These are phyloP conservation scores for Corynespora cassiicola DNA, from an alignment of 2,329 filamentous ascomycete species.

Conservation along the genomic window DNA sequence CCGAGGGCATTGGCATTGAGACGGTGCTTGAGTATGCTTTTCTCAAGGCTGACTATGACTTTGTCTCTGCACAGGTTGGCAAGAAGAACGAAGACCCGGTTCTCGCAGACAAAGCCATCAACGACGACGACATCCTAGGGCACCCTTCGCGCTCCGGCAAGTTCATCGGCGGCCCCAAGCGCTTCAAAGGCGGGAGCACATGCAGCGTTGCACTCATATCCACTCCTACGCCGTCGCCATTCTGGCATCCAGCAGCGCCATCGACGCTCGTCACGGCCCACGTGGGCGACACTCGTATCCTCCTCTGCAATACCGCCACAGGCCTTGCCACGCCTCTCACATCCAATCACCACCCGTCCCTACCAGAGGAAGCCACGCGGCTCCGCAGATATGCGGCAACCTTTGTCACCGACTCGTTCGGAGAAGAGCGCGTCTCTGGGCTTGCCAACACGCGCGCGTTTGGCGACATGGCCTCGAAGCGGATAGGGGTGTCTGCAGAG, in stretches of 20 bases:
- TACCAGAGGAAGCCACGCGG: slow-evolving; percentile 80
- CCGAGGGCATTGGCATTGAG: slow-evolving; percentile 67
- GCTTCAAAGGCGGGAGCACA: slow-evolving; percentile 94
- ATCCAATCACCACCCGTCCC: slow-evolving; percentile 90
- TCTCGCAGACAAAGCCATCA: slow-evolving; percentile 77
- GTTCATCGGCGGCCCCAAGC: slow-evolving; percentile 74
- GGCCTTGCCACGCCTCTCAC: slow-evolving; percentile 83
- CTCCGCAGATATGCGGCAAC: slow-evolving; percentile 84
- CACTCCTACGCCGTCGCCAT: slow-evolving; percentile 87
- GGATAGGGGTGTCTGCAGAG: slow-evolving; percentile 92
- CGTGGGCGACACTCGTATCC: slow-evolving; percentile 89
- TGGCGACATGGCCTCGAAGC: slow-evolving; percentile 89
- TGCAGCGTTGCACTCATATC: slow-evolving; percentile 89
- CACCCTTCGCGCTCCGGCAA: slow-evolving; percentile 57
- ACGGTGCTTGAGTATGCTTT: slow-evolving; percentile 91
- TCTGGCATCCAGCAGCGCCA: slow-evolving; percentile 90
- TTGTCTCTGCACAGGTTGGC: slow-evolving; percentile 84
- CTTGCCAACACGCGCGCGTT: slow-evolving; percentile 94
- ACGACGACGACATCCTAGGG: slow-evolving; percentile 83
- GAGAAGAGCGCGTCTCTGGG: slow-evolving; percentile 92
- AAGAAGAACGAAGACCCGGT: slow-evolving; percentile 77
- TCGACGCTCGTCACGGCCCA: slow-evolving; percentile 87
- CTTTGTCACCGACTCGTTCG: slow-evolving; percentile 94
- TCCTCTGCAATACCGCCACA: slow-evolving; percentile 86
- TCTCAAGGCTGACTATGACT: slow-evolving; percentile 91